Conservation (phyloP, 2,329 filamentous ascomycete species). For the Aspergillus versicolor region DNA sequence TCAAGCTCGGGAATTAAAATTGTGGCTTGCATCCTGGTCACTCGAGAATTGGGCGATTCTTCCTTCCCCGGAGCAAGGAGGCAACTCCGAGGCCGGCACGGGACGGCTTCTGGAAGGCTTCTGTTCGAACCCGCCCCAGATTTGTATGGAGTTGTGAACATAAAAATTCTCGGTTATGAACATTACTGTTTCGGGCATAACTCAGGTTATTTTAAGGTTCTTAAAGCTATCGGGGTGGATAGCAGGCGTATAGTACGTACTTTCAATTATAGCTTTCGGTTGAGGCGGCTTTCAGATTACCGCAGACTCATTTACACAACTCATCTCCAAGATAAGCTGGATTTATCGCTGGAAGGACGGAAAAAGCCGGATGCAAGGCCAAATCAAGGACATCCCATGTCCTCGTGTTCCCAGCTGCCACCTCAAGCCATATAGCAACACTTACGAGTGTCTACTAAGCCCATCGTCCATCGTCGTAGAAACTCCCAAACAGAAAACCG, state of each 20-base stretch:
- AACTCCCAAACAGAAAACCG: neutral
- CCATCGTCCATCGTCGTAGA: neutral
- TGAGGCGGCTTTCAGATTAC: too few relatives aligned
- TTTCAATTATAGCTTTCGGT: too few relatives aligned
- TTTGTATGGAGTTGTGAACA: neutral
- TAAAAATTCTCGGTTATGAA: neutral
- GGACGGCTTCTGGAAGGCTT: neutral
- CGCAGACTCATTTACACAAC: too few relatives aligned
- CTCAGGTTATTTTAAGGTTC: neutral
- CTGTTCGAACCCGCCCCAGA: neutral
- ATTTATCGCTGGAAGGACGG: too few relatives aligned
- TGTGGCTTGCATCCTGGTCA: slow-evolving; percentile 3
- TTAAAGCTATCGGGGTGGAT: neutral
- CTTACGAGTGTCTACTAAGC: neutral
- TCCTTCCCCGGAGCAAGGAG: neutral
- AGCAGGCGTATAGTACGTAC: too few relatives aligned
- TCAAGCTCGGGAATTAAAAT: slow-evolving; percentile 3
- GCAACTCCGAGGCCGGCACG: neutral
- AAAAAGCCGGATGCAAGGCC: too few relatives aligned
- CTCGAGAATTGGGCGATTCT: neutral
- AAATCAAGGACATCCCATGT: too few relatives aligned
- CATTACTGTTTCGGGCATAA: neutral
- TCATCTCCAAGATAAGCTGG: too few relatives aligned
- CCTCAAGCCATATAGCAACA: too few relatives aligned
- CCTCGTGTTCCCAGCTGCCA: too few relatives aligned